These are phyloP conservation scores for Penstemon davidsonii DNA, from an alignment of 257 asterid species.

Conservation along the genomic window DNA sequence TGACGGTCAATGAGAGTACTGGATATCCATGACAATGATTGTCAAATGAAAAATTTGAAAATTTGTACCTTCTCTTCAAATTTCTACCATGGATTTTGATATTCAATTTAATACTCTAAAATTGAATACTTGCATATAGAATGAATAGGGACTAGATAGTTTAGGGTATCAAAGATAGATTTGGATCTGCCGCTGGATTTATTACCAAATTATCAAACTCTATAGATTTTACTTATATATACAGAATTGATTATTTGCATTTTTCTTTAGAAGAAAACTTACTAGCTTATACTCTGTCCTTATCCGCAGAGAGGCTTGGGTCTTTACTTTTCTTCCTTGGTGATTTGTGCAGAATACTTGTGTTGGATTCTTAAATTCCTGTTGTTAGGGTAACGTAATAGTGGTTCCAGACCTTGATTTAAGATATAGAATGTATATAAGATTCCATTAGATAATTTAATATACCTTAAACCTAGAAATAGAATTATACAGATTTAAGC, in stretches of 20 bases:
- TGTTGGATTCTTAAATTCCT: constrained; percentile 12
- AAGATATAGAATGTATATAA: neutral
- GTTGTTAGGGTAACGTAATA: constrained; percentile 9
- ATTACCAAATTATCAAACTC: neutral
- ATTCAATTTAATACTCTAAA: neutral
- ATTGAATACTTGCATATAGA: neutral
- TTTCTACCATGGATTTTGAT: too few species aligned
- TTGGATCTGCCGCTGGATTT: neutral
- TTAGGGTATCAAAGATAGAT: neutral
- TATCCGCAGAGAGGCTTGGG: neutral
- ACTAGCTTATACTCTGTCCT: neutral
- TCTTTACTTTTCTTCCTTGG: neutral
- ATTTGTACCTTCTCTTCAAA: too few species aligned
- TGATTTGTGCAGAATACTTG: neutral
- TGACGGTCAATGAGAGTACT: neutral
- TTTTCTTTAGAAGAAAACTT: neutral
- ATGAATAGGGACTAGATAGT: neutral
- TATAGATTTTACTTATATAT: constrained; percentile 7
- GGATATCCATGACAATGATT: neutral
- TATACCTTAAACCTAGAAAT: neutral
- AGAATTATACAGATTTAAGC: neutral
- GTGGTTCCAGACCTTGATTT: neutral
- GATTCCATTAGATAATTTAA: neutral
- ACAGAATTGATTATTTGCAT: neutral
- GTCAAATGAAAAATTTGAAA: too few species aligned